Percentiles rank a stretch among this genome's conserved stretches.
phyloP scores from a whole-genome alignment of 768 basidiomycete species.

The Kwoniella mangroviensis region DNA sequence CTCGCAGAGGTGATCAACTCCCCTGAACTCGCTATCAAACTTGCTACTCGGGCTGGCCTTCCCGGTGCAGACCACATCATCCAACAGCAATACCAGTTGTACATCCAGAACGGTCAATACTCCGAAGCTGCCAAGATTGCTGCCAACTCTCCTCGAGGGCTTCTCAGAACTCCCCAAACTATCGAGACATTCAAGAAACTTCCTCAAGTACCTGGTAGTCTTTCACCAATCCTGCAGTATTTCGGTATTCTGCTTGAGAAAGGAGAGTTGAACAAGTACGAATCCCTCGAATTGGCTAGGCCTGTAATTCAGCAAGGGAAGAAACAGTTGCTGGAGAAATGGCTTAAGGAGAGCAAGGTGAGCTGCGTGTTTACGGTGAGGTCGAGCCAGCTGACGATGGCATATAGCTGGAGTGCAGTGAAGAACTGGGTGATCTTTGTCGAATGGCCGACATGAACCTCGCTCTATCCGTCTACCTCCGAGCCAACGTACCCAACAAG shows the following conservation, averaged over 20 bases:
- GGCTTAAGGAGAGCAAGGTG: slow-evolving; percentile 99
- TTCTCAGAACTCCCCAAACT: slow-evolving; percentile 89
- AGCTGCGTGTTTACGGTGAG: not conserved
- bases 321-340: slow-evolving; percentile 96
- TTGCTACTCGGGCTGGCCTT: slow-evolving; percentile 92
- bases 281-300: slow-evolving; percentile 91
- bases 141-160: slow-evolving; percentile 93
- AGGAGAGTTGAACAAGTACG: slow-evolving; percentile 94
- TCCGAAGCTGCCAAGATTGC: slow-evolving; percentile 96
- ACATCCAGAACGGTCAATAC: slow-evolving; percentile 86
- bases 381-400: slow-evolving; percentile 3
- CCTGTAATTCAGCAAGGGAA: slow-evolving; percentile 94
- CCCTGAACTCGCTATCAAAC: slow-evolving; percentile 95
- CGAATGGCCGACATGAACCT: slow-evolving; percentile 94
- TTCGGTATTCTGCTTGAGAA: slow-evolving; percentile 98
- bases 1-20: slow-evolving; percentile 77
- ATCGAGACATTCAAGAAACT: slow-evolving; percentile 98
- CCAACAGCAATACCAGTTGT: slow-evolving; percentile 86
- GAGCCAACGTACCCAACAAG: slow-evolving; percentile 97
- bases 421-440: slow-evolving; percentile 97
- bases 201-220: slow-evolving; percentile 82
- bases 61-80: slow-evolving; percentile 98
- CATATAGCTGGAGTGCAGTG: slow-evolving; percentile 88
- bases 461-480: slow-evolving; percentile 93
- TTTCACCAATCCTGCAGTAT: slow-evolving; percentile 96